Conservation (phyloP, 2,329 filamentous ascomycete species). For the Trichoderma sp. region DNA sequence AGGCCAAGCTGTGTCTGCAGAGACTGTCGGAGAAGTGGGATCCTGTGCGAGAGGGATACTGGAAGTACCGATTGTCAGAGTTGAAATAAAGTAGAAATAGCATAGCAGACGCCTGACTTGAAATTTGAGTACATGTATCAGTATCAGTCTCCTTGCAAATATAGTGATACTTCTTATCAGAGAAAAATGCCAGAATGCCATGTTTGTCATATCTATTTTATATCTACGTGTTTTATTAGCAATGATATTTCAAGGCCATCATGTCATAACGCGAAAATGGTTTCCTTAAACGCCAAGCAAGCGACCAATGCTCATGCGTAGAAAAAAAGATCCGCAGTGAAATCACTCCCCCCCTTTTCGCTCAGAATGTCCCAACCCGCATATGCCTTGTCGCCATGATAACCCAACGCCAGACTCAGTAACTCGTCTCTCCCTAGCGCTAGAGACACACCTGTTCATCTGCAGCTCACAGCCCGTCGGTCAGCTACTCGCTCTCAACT, state of each 20-base stretch:
- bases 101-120: not conserved
- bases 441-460: not conserved
- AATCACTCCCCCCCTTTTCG: not conserved
- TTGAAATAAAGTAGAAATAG: constrained; percentile 18
- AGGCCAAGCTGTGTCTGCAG: constrained; percentile 67
- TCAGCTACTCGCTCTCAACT: constrained; percentile 46
- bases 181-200: not conserved
- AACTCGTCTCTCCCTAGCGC: not conserved
- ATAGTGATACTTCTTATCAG: not conserved
- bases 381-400: not conserved
- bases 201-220: not conserved
- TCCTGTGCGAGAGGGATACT: constrained; percentile 86
- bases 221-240: constrained; percentile 3
- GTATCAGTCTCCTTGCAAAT: not conserved
- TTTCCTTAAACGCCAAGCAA: constrained; percentile 10
- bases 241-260: not conserved
- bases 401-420: not conserved
- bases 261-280: not conserved
- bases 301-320: constrained; percentile 11
- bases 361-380: not conserved
- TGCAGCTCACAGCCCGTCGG: too few species aligned
- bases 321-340: not conserved
- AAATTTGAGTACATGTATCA: not conserved
- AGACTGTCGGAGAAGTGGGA: constrained; percentile 84
- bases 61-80: constrained; percentile 59